Percentiles rank a stretch among this genome's conserved stretches.
phyloP scores from a whole-genome alignment of 192 early-diverging fungal genomes.

The Podila horticola region DNA sequence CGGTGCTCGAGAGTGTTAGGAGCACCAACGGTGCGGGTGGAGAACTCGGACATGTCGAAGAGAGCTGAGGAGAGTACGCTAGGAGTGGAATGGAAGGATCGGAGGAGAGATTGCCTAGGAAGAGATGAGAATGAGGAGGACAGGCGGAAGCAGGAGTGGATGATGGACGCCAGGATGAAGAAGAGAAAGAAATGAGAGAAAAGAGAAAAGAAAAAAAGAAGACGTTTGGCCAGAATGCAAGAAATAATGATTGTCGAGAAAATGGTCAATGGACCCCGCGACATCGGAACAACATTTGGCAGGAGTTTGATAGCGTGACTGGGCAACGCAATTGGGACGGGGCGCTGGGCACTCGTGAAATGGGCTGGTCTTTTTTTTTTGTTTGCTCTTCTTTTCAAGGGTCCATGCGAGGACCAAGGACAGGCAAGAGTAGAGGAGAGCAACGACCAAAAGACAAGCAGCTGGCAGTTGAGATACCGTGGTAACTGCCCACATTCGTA shows the following conservation, averaged over 20 bases:
- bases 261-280: too few relatives aligned
- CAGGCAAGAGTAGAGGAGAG: too few relatives aligned
- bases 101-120: constrained; percentile 38
- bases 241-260: constrained; percentile 1
- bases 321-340: too few relatives aligned
- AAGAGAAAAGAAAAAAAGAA: neutral
- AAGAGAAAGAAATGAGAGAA: neutral
- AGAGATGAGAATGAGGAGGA: constrained; percentile 3
- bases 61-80: constrained; percentile 2
- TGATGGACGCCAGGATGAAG: constrained; percentile 48
- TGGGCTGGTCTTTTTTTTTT: too few relatives aligned
- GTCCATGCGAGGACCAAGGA: too few relatives aligned
- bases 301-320: too few relatives aligned
- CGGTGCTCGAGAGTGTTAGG: constrained; percentile 92
- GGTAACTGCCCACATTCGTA: too few relatives aligned
- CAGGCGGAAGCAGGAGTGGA: constrained; percentile 23
- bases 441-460: too few relatives aligned
- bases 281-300: too few relatives aligned
- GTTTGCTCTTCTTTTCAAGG: too few relatives aligned
- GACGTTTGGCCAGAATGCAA: neutral
- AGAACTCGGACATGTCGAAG: constrained; percentile 70
- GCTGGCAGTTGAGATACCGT: too few relatives aligned
- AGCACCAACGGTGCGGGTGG: constrained; percentile 84
- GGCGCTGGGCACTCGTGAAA: too few relatives aligned
- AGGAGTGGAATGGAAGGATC: constrained; percentile 16